phyloP scores from a whole-genome alignment of 495 filamentous ascomycete species.

The Bacidia gigantensis region DNA sequence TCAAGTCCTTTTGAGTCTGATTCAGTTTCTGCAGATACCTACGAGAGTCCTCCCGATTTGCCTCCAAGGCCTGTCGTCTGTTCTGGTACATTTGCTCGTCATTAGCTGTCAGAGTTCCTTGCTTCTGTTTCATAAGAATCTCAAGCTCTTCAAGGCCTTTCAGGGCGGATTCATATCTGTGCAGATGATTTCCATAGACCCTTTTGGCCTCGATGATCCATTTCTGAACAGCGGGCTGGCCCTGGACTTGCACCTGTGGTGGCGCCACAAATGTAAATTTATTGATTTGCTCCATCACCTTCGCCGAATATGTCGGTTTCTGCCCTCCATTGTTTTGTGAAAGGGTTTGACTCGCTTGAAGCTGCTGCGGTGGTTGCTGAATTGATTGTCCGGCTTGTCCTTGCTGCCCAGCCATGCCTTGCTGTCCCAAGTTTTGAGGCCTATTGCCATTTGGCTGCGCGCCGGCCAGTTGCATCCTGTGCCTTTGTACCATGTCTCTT shows the following conservation, averaged over 20 bases:
- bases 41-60: constrained; percentile 32
- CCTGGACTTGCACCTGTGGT: constrained; percentile 23
- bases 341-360: not conserved
- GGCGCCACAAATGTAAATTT: constrained; percentile 34
- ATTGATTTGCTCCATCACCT: constrained; percentile 27
- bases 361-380: constrained; percentile 2
- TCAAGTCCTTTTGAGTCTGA: constrained; percentile 30
- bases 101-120: constrained; percentile 22
- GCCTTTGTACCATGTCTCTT: constrained; percentile 2
- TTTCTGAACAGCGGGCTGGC: constrained; percentile 26
- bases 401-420: constrained; percentile 1
- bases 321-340: too few relatives aligned
- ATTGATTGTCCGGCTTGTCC: not conserved
- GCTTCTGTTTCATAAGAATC: constrained; percentile 25
- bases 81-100: not conserved
- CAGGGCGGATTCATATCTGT: constrained; percentile 38
- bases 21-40: constrained; percentile 31
- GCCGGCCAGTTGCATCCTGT: constrained; percentile 13
- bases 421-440: constrained; percentile 13
- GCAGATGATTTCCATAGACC: constrained; percentile 37
- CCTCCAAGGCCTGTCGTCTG: constrained; percentile 17
- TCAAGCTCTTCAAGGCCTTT: constrained; percentile 17
- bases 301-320: constrained; percentile 7
- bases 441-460: constrained; percentile 17
- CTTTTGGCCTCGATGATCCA: constrained; percentile 38